phyloP scores from a whole-genome alignment of 2,329 filamentous ascomycete genomes.

The Xylariaceae sp. region DNA sequence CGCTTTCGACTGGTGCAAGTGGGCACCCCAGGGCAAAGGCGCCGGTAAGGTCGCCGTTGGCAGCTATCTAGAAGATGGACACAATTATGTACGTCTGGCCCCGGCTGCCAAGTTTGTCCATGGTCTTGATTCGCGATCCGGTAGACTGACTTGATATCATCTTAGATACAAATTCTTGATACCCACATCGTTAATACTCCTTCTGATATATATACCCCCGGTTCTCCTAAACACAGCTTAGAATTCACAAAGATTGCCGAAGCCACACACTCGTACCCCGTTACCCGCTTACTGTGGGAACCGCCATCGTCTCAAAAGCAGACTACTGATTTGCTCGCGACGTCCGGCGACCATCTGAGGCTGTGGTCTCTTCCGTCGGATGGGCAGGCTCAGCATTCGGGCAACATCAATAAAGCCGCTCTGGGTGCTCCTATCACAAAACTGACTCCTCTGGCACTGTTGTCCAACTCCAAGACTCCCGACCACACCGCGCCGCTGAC shows the following conservation, averaged over 20 bases:
- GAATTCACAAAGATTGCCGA: conserved; percentile 94
- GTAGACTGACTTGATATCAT: conserved; percentile 15
- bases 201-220: conserved; percentile 64
- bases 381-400: conserved; percentile 57
- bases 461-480: conserved; percentile 97
- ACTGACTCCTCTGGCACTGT: conserved; percentile 82
- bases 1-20: conserved; percentile 99
- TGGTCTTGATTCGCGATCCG: background rate
- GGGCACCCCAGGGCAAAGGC: conserved; percentile 74
- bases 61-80: conserved; percentile 94
- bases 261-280: conserved; percentile 95
- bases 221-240: conserved; percentile 68
- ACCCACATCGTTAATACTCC: conserved; percentile 72
- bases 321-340: conserved; percentile 89
- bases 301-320: conserved; percentile 92
- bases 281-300: conserved; percentile 93
- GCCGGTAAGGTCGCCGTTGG: conserved; percentile 92
- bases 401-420: conserved; percentile 59
- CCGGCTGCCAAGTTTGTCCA: background rate
- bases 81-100: conserved; percentile 75
- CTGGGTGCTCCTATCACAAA: conserved; percentile 65
- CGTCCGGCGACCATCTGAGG: conserved; percentile 88
- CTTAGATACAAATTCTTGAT: conserved; percentile 93
- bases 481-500: conserved; percentile 97
- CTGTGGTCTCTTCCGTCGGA: conserved; percentile 87